Evolutionary conservation across 176 grass and related monocot species (phyloP), one percentile per base, ranked within the genome.

Genomic region (Pharus latifolius): DNA sequence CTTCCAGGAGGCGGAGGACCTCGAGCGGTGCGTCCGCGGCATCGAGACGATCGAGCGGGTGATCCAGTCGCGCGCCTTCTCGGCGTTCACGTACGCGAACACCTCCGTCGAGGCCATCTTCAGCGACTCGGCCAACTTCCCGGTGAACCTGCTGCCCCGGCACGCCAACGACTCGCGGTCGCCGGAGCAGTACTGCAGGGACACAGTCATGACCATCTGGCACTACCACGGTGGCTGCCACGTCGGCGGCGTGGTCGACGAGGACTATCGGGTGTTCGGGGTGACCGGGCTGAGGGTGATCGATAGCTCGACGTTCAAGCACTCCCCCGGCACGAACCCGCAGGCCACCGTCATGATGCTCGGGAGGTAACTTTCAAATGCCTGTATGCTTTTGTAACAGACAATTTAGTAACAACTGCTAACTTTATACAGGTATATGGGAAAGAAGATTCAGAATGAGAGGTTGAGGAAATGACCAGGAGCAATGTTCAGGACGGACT

Each of bases 261-360:
- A 79, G 62, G 76, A 91, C 5, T 91, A 85, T 72, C 63, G 88
- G 70, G 92, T 91, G 19, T 83, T 84, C 44, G 88, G 92, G 25
- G 70, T 79, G 4, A 71, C 49, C 46, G 67, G 74, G 0, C 85
- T 96, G 1, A 67, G 92, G 66, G 85, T 96, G 6, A 84, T 91
- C 70, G 88, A 91, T 52, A 90, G 92, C 46, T 91, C 85, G 17
- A 88, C 85, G 1, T 88, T 96, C 74, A 67, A 67, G 54, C 79
- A 88, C 60, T 96, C 88, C 0, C 92, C 92, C 0, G 92, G 85
- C 6, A 96, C 88, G 17, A 96, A 96, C 32, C 92, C 92, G 1
- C 92, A 96, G 73, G 92, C 92, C 59, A 96, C 88, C 53, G 80
- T 96, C 51, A 96, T 96, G 92, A 96, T 96, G 92, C 85, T 96